A percentile compares a stretch with the other conserved stretches of the same genome.
Evolutionary conservation across 2,329 filamentous ascomycete species (phyloP).

Genomic region (Diaporthe batatas): DNA sequence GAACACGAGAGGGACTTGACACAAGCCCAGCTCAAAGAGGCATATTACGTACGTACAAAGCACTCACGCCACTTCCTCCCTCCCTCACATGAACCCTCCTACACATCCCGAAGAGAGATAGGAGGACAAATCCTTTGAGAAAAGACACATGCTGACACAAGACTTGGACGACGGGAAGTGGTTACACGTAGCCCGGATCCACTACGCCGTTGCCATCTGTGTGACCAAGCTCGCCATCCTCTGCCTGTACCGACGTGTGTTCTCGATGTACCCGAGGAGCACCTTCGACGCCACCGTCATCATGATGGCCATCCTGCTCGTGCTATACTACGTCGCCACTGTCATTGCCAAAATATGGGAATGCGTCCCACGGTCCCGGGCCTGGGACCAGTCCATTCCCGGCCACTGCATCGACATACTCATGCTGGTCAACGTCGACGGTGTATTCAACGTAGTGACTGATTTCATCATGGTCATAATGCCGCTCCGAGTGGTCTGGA

Average conservation of each 20-base stretch:
- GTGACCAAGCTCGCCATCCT: conserved; percentile 26
- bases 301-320: conserved; percentile 3
- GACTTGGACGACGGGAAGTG: background rate
- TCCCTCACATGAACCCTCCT: background rate
- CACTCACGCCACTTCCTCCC: background rate
- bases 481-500: conserved; percentile 20
- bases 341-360: conserved; percentile 27
- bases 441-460: conserved; percentile 14
- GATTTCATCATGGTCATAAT: conserved; percentile 26
- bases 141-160: background rate
- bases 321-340: conserved; percentile 25
- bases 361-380: background rate
- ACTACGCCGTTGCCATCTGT: conserved; percentile 34
- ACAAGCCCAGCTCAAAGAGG: background rate
- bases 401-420: conserved; percentile 8
- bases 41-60: conserved; percentile 13
- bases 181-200: conserved; percentile 22
- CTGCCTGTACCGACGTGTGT: conserved; percentile 6
- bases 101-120: background rate
- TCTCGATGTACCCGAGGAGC: conserved; percentile 13
- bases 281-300: conserved; percentile 11
- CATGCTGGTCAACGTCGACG: conserved; percentile 29
- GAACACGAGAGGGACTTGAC: conserved; percentile 18
- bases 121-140: background rate
- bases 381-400: conserved; percentile 1